A percentile compares a stretch with the other conserved stretches of the same genome.
These are phyloP conservation scores for Nitzschia sp. DNA, from an alignment of 108 stramenopile genomes.

Conservation along the genomic window DNA sequence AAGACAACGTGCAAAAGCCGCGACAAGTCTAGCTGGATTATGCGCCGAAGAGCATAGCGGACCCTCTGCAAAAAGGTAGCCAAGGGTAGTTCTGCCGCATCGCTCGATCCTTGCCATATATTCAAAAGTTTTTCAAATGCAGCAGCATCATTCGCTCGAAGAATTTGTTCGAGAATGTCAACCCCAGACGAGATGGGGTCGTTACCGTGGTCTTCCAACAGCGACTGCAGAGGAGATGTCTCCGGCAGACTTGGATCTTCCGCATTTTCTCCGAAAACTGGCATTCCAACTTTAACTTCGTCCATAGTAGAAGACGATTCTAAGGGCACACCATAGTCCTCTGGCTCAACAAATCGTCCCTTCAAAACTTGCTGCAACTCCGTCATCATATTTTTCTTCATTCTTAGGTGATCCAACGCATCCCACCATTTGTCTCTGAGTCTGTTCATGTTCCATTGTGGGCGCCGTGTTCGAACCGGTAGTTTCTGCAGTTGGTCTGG, in stretches of 20 bases:
- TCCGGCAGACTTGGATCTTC: background rate
- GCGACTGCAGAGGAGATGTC: background rate
- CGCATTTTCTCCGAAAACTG: background rate
- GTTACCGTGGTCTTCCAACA: background rate
- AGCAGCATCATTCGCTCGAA: conserved; percentile 5
- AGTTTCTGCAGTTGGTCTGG: background rate
- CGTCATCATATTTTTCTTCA: conserved; percentile 2
- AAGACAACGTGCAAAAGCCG: background rate
- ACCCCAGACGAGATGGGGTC: background rate
- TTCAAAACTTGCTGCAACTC: background rate
- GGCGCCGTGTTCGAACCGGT: background rate
- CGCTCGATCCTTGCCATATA: background rate
- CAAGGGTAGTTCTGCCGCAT: background rate
- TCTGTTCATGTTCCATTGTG: conserved; percentile 25
- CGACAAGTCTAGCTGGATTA: background rate
- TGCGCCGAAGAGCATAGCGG: no score
- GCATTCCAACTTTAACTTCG: background rate
- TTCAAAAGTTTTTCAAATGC: conserved; percentile 19
- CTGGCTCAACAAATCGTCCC: background rate
- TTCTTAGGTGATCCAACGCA: conserved; percentile 17
- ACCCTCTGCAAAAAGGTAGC: background rate
- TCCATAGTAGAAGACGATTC: background rate
- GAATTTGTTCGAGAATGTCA: conserved; percentile 9
- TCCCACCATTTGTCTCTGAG: conserved; percentile 56
- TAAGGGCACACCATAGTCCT: background rate